A percentile compares a stretch with the other conserved stretches of the same genome.
Conservation (phyloP, 2,329 filamentous ascomycete species). For the Lanzia echinophila region DNA sequence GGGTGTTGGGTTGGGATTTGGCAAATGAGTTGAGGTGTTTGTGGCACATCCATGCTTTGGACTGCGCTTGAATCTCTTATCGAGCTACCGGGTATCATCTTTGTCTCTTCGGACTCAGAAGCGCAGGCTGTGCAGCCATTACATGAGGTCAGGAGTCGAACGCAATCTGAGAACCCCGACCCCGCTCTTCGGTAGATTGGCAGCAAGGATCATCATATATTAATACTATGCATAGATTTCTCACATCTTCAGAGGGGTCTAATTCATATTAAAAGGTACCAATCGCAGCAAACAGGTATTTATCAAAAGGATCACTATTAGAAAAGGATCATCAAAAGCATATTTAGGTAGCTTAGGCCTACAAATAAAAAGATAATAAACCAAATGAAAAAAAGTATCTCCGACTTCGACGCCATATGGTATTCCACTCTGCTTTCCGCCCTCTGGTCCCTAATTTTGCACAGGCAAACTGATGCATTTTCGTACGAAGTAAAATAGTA, state of each 20-base stretch:
- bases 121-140: not conserved
- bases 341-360: not conserved
- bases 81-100: not conserved
- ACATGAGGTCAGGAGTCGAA: not conserved
- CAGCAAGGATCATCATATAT: not conserved
- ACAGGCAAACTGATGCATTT: constrained; percentile 1
- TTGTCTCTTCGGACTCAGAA: not conserved
- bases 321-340: not conserved
- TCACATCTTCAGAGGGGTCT: not conserved
- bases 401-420: constrained; percentile 6
- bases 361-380: not conserved
- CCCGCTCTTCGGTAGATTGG: not conserved
- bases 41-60: too few species aligned
- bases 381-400: not conserved
- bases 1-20: constrained; percentile 17
- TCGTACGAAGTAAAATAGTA: not conserved
- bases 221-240: not conserved
- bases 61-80: not conserved
- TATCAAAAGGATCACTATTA: not conserved
- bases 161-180: not conserved
- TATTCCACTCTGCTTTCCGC: constrained; percentile 1
- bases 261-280: not conserved
- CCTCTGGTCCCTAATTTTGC: not conserved
- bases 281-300: not conserved
- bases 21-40: not conserved